Evolutionary conservation across 2,329 filamentous ascomycete species (phyloP).

Genomic region (Emmonsiellopsis sp.): DNA sequence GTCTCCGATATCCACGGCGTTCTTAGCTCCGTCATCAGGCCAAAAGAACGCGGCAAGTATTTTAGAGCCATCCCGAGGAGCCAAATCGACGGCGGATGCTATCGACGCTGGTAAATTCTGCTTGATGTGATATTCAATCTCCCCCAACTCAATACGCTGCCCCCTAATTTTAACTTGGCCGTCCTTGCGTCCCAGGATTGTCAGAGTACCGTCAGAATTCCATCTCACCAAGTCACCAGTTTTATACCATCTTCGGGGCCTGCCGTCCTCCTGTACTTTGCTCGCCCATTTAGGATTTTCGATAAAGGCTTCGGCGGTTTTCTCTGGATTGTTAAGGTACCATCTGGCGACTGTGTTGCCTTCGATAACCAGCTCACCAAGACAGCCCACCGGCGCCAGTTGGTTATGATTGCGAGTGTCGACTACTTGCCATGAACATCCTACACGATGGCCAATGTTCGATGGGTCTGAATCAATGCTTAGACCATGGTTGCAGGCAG

Average conservation of each 20-base stretch:
- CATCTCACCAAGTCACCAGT: slow-evolving; percentile 77
- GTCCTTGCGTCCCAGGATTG: slow-evolving; percentile 71
- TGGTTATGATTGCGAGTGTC: slow-evolving; percentile 20
- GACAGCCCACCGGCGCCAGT: slow-evolving; percentile 49
- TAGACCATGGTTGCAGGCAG: slow-evolving; percentile 9
- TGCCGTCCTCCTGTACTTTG: slow-evolving; percentile 33
- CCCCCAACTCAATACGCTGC: slow-evolving; percentile 73
- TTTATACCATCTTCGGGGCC: slow-evolving; percentile 63
- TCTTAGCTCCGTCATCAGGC: background rate
- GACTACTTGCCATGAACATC: slow-evolving; percentile 19
- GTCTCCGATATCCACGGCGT: background rate
- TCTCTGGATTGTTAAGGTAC: slow-evolving; percentile 71
- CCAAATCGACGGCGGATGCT: background rate
- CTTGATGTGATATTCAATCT: slow-evolving; percentile 64
- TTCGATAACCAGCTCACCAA: slow-evolving; percentile 72
- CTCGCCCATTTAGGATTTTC: slow-evolving; percentile 54
- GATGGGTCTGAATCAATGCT: background rate
- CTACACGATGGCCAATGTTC: slow-evolving; percentile 15
- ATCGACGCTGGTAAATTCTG: slow-evolving; percentile 2
- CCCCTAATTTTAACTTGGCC: slow-evolving; percentile 78
- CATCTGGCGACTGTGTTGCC: slow-evolving; percentile 68
- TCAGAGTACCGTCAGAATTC: slow-evolving; percentile 56
- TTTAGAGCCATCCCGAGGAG: background rate
- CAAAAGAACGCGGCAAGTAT: background rate
- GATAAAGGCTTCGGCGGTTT: slow-evolving; percentile 66